Evolutionary conservation across 768 basidiomycete species (phyloP), one percentile per base, ranked within the genome.

Genomic region (Suillus bovinus): DNA sequence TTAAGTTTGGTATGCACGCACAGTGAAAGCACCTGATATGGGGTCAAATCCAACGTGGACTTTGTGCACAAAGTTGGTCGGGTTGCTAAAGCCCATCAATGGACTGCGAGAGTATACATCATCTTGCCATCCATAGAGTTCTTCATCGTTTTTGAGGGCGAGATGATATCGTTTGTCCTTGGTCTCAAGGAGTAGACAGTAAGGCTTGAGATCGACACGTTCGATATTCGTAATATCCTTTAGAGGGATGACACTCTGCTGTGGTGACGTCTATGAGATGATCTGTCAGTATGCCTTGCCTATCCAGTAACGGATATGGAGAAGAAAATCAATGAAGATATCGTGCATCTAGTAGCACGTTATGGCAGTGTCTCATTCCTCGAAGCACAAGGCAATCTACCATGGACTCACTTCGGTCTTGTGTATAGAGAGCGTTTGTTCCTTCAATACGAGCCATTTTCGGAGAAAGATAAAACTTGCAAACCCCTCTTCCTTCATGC

Each of bases 21-120:
- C 94, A 17, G 96, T 98, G 75, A 99, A 99, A 17, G 88, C 94
- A 13, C 96, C 96, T 46, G 91, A 90, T 49, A 92, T 81, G 2
- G 95, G 93, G 77, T 99, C 96, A 69, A 96, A 98, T 3, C 95
- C 96, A 61, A 99, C 96, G 76, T 99, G 96, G 3, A 99, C 95
- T 73, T 98, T 95, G 79, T 99, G 96, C 0, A 98, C 94, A 71
- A 99, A 99, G 76, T 99, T 96, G 9, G 96, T 98, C 0, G 96
- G 96, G 67, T 90, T 91, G 73, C 89, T 90, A 49, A 96, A 92
- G 31, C 96, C 94, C 88, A 96, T 93, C 55, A 95, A 80, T 3
- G 96, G 94, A 70, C 91, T 93, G 53, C 94, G 85, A 6, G 86
- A 86, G 77, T 99, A 98, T 63, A 99, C 89, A 72, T 97, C 96